Percentiles rank a stretch among this genome's conserved stretches.
phyloP scores from a whole-genome alignment of 192 early-diverging fungal genomes.

The Dimargaris cristalligena region DNA sequence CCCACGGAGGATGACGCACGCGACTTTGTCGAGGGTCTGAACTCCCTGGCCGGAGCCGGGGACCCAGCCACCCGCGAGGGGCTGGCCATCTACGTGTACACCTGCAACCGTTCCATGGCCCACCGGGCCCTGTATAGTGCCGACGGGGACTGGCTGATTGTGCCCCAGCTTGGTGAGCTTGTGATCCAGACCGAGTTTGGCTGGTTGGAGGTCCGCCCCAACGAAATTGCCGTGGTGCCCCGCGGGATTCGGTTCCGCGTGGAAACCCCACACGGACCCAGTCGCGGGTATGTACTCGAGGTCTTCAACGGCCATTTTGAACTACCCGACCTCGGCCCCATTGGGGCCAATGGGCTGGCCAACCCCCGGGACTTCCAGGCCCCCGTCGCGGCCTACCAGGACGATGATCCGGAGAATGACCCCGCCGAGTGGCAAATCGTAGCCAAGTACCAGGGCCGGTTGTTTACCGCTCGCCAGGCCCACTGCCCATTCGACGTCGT shows the following conservation, averaged over 20 bases:
- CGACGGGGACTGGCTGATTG: constrained; percentile 85
- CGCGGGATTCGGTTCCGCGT: constrained; percentile 81
- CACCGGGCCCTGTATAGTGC: constrained; percentile 67
- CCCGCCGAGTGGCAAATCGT: constrained; percentile 39
- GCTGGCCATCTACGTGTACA: constrained; percentile 72
- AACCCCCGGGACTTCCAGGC: constrained; percentile 88
- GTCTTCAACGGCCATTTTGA: constrained; percentile 81
- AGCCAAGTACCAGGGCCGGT: constrained; percentile 68
- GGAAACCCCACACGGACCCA: constrained; percentile 55
- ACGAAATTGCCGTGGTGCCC: constrained; percentile 88
- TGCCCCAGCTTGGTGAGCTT: constrained; percentile 83
- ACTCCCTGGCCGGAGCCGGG: constrained; percentile 74
- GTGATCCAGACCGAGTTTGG: constrained; percentile 88
- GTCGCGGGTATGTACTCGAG: constrained; percentile 83
- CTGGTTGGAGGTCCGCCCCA: constrained; percentile 56
- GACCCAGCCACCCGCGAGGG: constrained; percentile 59
- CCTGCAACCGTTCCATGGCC: constrained; percentile 60
- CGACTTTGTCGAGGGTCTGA: constrained; percentile 73
- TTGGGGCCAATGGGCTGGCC: constrained; percentile 90
- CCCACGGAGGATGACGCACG: constrained; percentile 28
- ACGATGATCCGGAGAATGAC: constrained; percentile 29
- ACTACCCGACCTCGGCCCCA: constrained; percentile 89
- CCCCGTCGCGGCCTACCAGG: constrained; percentile 66
- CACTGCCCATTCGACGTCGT: constrained; percentile 93
- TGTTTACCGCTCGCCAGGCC: constrained; percentile 51